Evolutionary conservation across 2,329 filamentous ascomycete species (phyloP), one percentile per base, ranked within the genome.

Genomic region (Remersonia thermophila): DNA sequence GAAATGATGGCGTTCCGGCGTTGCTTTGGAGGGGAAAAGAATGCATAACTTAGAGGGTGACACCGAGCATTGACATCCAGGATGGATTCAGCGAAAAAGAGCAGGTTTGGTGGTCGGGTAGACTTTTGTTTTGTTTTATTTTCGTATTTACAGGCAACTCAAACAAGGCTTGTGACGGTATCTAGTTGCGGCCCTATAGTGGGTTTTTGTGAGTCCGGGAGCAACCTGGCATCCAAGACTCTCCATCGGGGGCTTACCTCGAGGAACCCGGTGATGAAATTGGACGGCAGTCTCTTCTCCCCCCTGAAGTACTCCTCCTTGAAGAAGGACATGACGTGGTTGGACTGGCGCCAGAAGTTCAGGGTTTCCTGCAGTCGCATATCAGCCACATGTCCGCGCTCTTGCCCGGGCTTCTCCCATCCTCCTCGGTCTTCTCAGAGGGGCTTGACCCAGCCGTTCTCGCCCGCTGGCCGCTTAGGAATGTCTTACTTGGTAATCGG

Each of bases 331-430:
- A 98, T 85, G 50, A 98, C 73, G 60, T 98, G 91, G 46, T 83
- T 83, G 44, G 87, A 71, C 64, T 98, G 91, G 65, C 95, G 94
- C 91, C 91, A 98, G 71, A 83, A 98, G 67, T 98, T 98, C 70
- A 98, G 77, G 36, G 83, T 98, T 71, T 98, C 91, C 87, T 95
- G 51, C 4, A 35, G 3, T 3, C 28, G 13, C 33, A 16, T 31
- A 30, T 39, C 26, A 41, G 37, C 35, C 30, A n/a, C 7, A 2
- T 23, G 23, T 33, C 23, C 25, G 14, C 27, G 8, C 35, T 26
- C 25, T 27, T 23, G 20, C 20, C 20, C 20, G 5, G 9, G 20
- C 20, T 6, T 23, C 20, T 23, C 20, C 20, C 20, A 23, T 9
- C 20, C 20, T 9, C 5, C 20, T 23, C 20, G 20, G n/a, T n/a